Evolutionary conservation across 306 rosid genomes (phyloP).

Genomic region (Hippophae rhamnoides): DNA sequence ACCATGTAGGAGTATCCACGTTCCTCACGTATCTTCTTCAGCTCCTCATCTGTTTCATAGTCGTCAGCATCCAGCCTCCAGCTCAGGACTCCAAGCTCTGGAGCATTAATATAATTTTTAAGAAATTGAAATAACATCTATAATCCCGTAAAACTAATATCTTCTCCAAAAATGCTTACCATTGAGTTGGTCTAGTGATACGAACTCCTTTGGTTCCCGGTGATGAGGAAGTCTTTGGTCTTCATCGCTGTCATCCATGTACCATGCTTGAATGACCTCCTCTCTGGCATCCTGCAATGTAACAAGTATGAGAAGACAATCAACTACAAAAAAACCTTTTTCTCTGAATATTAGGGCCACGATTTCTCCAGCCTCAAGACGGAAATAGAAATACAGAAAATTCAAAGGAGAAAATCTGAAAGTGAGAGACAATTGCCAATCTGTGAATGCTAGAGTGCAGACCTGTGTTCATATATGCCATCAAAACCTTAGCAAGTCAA

Average conservation of each 20-base stretch:
- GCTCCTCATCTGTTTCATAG: slow-evolving; percentile 70
- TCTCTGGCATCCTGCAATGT: slow-evolving; percentile 70
- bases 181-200: slow-evolving; percentile 65
- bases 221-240: slow-evolving; percentile 96
- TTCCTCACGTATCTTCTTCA: slow-evolving; percentile 82
- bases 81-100: slow-evolving; percentile 98
- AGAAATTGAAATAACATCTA: slow-evolving; percentile 4
- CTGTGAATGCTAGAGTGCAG: too few species aligned
- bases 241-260: slow-evolving; percentile 85
- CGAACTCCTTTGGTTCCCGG: slow-evolving; percentile 72
- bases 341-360: not conserved
- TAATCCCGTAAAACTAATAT: slow-evolving; percentile 5
- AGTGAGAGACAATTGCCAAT: too few species aligned
- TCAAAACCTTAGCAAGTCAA: too few species aligned
- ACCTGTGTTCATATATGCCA: too few species aligned
- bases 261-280: slow-evolving; percentile 97
- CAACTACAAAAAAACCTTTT: not conserved
- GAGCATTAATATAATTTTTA: slow-evolving; percentile 16
- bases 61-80: slow-evolving; percentile 85
- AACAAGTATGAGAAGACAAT: slow-evolving; percentile 12
- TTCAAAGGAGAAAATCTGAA: not conserved
- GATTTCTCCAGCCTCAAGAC: not conserved
- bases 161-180: slow-evolving; percentile 35
- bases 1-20: slow-evolving; percentile 92
- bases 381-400: not conserved